Percentiles rank a stretch among this genome's conserved stretches.
phyloP scores from a whole-genome alignment of 768 basidiomycete species.

The Pleurotus salmoneostramineus region DNA sequence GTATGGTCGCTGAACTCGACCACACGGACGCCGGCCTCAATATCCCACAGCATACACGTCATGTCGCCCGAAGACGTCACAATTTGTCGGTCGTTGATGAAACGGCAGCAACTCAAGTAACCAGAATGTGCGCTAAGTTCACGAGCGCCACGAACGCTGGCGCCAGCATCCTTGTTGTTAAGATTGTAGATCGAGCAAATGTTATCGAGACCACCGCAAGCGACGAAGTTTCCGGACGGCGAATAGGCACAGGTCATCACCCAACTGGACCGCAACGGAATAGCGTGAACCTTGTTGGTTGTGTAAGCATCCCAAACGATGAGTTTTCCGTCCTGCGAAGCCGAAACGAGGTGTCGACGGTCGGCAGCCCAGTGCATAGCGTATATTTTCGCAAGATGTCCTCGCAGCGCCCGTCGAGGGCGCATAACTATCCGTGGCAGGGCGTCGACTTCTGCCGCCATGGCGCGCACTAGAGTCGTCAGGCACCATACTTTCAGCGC shows the following conservation, averaged over 20 bases:
- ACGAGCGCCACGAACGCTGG: constrained; percentile 81
- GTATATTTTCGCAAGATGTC: constrained; percentile 99
- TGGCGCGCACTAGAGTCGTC: constrained; percentile 76
- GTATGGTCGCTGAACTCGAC: constrained; percentile 99
- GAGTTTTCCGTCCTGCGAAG: constrained; percentile 99
- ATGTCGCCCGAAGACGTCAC: constrained; percentile 98
- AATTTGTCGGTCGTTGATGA: constrained; percentile 98
- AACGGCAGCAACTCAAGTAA: constrained; percentile 96
- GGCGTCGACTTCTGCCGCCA: constrained; percentile 95
- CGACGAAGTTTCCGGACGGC: constrained; percentile 95
- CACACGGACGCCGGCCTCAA: constrained; percentile 95
- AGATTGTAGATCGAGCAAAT: constrained; percentile 98
- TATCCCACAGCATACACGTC: constrained; percentile 99
- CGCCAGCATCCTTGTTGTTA: constrained; percentile 68
- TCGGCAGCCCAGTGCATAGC: constrained; percentile 99
- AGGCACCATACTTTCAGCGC: constrained; percentile 13
- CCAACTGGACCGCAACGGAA: constrained; percentile 96
- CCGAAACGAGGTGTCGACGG: constrained; percentile 95
- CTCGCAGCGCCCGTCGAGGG: constrained; percentile 90
- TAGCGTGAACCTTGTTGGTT: constrained; percentile 99
- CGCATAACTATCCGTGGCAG: constrained; percentile 97
- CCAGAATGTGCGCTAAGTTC: constrained; percentile 97
- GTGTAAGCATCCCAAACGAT: constrained; percentile 99
- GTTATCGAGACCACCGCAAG: constrained; percentile 98
- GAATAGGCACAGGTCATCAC: constrained; percentile 99